phyloP scores from a whole-genome alignment of 2,329 filamentous ascomycete species.

The Tolypocladium sp. region DNA sequence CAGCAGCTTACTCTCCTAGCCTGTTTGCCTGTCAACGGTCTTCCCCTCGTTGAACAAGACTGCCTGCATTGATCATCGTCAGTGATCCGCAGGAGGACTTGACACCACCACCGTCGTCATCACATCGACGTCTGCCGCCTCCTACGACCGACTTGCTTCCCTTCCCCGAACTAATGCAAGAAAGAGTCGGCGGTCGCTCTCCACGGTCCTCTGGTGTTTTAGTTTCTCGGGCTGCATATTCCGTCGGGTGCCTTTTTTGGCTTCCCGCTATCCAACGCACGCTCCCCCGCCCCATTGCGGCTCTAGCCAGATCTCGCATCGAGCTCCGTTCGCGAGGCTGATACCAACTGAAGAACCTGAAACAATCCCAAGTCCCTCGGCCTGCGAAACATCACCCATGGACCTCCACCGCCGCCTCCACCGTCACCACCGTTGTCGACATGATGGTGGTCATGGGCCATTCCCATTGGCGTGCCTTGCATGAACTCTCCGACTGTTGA shows the following conservation, averaged over 20 bases:
- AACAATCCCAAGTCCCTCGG: constrained; percentile 6
- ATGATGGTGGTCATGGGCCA: background rate
- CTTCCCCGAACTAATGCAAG: background rate
- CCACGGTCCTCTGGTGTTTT: background rate
- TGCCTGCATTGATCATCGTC: background rate
- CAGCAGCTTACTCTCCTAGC: background rate
- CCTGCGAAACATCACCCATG: constrained; percentile 3
- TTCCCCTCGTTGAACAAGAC: background rate
- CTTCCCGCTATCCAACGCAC: background rate
- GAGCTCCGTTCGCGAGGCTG: constrained; percentile 7
- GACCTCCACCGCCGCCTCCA: background rate
- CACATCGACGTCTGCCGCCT: background rate
- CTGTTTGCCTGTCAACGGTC: background rate
- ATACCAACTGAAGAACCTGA: constrained; percentile 8
- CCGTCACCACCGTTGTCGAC: background rate
- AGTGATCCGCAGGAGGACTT: background rate
- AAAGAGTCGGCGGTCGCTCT: background rate
- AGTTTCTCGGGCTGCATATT: background rate
- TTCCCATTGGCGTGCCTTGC: constrained; percentile 14
- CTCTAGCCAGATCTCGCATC: constrained; percentile 5
- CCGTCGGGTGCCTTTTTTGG: background rate
- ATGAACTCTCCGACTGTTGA: constrained; percentile 1
- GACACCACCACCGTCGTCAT: too few relatives aligned
- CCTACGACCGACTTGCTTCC: background rate
- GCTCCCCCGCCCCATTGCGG: constrained; percentile 1